phyloP scores from a whole-genome alignment of 1,139 yeast species.

The Candida neerlandica region DNA sequence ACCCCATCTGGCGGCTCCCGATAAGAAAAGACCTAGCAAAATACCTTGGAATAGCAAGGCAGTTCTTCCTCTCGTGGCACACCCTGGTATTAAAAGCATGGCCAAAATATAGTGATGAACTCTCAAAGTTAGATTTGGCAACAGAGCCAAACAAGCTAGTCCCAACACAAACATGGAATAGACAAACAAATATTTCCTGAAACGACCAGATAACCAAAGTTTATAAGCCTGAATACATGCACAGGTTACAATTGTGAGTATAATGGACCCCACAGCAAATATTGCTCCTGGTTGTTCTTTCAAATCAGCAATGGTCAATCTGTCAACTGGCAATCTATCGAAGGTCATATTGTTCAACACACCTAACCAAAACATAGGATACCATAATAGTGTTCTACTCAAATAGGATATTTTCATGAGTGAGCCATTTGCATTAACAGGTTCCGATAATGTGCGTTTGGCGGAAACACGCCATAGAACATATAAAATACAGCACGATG shows the following conservation, averaged over 20 bases:
- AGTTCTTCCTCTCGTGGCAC: slow-evolving; percentile 73
- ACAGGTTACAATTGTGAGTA: slow-evolving; percentile 49
- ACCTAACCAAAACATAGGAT: slow-evolving; percentile 83
- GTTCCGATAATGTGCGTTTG: slow-evolving; percentile 31
- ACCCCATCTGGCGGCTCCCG: slow-evolving; percentile 94
- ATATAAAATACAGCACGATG: slow-evolving; percentile 69
- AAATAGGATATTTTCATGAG: slow-evolving; percentile 41
- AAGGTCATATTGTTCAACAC: slow-evolving; percentile 84
- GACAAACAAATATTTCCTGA: slow-evolving; percentile 55
- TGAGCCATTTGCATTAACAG: slow-evolving; percentile 21
- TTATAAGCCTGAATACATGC: slow-evolving; percentile 75
- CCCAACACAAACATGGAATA: slow-evolving; percentile 53
- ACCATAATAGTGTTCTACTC: slow-evolving; percentile 67
- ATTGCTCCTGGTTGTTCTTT: slow-evolving; percentile 77
- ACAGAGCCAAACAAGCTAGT: slow-evolving; percentile 46
- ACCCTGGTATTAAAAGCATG: slow-evolving; percentile 78
- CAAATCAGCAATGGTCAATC: slow-evolving; percentile 72
- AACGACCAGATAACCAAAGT: slow-evolving; percentile 79
- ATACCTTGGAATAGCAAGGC: slow-evolving; percentile 82
- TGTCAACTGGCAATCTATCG: slow-evolving; percentile 84
- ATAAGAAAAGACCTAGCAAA: slow-evolving; percentile 73
- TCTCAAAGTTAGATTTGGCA: slow-evolving; percentile 76
- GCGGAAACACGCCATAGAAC: slow-evolving; percentile 69
- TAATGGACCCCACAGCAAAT: slow-evolving; percentile 58
- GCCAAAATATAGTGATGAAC: slow-evolving; percentile 91